Base-by-base conservation (phyloP, 148 eudicot species). In the Heliosperma pusillum region DNA sequence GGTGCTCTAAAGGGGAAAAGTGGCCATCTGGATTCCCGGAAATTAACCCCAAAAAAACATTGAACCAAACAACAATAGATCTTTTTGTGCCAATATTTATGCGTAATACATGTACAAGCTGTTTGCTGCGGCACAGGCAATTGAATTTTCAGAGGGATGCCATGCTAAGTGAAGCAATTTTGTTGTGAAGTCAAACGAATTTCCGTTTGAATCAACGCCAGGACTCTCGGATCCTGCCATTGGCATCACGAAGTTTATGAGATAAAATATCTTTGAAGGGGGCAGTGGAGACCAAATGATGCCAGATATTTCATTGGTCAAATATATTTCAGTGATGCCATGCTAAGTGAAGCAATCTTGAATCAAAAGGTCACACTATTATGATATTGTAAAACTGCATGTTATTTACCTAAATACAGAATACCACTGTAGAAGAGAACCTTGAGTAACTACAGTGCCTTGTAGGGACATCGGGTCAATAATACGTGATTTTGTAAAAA, bases 31-130 rank as follows among this genome's bases (percentile, higher is more conserved):
- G 60, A 33, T 71, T 58, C 47, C 53, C 79, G 47, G 74, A 55
- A 42, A 72, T 36, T 36, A 21, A 83, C 71, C 70, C 83, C 73
- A 68, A 42, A 70, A 75, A 79, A n/a, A n/a, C 52, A 69, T 60
- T 7, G 5, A 83, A 69, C 76, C 74, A 45, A 80, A 63, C 70
- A 78, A 69, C 68, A 69, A 56, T 40, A 50, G 15, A 47, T 62
- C 68, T 29, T 70, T 47, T 47, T 20, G 73, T 60, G 64, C 69
- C 72, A 36, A n/a, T 72, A 80, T 80, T 83, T 83, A 93, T 61
- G 98, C 96, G 79, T 93, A 90, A 70, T 93, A 93, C 98, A 93
- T 93, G 88, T 89, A 93, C 90, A 93, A 83, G 87, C 98, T 93
- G 85, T 89, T 93, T 80, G 90, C 98, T 69, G 96, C 93, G 53